Percentiles rank a stretch among this genome's conserved stretches.
These are phyloP conservation scores for Vigna nakashimae DNA, from an alignment of 306 rosid genomes.

Conservation along the genomic window DNA sequence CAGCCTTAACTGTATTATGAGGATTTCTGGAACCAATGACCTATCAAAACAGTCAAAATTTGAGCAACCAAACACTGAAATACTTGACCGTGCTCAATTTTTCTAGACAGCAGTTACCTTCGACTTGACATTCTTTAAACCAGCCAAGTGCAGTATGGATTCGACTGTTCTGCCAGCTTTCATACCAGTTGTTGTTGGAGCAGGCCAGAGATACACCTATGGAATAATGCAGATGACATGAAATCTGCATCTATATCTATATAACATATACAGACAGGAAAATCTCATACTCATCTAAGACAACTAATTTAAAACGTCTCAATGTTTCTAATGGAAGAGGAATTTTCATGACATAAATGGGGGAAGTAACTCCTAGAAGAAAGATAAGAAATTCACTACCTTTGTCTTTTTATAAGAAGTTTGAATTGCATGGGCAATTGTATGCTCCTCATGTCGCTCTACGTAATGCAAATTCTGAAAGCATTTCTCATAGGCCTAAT, in stretches of 20 bases:
- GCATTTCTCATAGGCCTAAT: constrained; percentile 95
- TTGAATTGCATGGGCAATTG: constrained; percentile 96
- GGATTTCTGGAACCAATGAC: constrained; percentile 93
- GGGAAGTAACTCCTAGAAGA: constrained; percentile 12
- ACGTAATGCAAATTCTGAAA: constrained; percentile 89
- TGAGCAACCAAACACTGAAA: constrained; percentile 35
- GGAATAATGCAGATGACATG: constrained; percentile 33
- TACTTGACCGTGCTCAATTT: constrained; percentile 33
- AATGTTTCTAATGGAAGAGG: not conserved
- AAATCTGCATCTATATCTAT: constrained; percentile 7
- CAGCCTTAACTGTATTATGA: constrained; percentile 85
- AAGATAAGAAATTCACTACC: constrained; percentile 54
- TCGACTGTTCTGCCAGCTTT: constrained; percentile 87
- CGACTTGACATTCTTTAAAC: constrained; percentile 90
- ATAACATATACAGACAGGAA: not conserved
- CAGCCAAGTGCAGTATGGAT: constrained; percentile 81
- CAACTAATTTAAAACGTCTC: constrained; percentile 3
- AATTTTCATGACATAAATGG: constrained; percentile 20
- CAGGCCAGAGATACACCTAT: constrained; percentile 98
- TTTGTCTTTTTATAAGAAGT: constrained; percentile 77
- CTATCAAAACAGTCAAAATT: constrained; percentile 50
- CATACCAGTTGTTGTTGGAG: constrained; percentile 82
- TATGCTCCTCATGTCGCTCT: constrained; percentile 90
- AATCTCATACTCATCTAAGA: constrained; percentile 7
- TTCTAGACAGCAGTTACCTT: constrained; percentile 65